These are phyloP conservation scores for Eutrema japonicum DNA, from an alignment of 345 rosid genomes.

Conservation along the genomic window DNA sequence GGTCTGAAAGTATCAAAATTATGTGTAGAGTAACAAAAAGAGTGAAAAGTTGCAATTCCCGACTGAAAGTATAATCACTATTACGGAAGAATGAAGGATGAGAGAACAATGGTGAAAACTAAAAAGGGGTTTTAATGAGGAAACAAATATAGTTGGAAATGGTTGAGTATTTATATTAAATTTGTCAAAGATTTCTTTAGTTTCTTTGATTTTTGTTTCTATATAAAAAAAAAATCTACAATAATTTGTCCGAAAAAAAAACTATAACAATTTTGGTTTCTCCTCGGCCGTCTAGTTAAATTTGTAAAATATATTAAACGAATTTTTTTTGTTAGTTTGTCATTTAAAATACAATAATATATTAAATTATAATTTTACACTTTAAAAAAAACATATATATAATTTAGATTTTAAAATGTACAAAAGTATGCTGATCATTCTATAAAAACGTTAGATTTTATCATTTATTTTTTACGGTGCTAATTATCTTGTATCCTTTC, in stretches of 20 bases:
- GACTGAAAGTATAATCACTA: too few species aligned
- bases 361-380: too few species aligned
- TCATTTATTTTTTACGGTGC: too few species aligned
- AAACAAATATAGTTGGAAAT: constrained; percentile 27
- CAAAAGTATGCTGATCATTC: neutral
- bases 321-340: neutral
- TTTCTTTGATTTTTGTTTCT: neutral
- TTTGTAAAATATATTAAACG: neutral
- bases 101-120: constrained; percentile 7
- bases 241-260: too few species aligned
- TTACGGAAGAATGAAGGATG: neutral
- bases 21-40: too few species aligned
- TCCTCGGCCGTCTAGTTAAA: neutral
- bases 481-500: too few species aligned
- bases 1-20: too few species aligned
- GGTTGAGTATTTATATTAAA: constrained; percentile 38
- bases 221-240: too few species aligned
- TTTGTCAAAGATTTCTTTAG: neutral
- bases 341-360: neutral
- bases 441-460: neutral
- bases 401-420: too few species aligned
- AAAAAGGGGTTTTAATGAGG: constrained; percentile 1
- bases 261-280: neutral
- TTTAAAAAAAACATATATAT: too few species aligned
- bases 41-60: too few species aligned